A percentile compares a stretch with the other conserved stretches of the same genome.
Conservation (phyloP, 495 filamentous ascomycete species). For the Geoglossum glabrum region DNA sequence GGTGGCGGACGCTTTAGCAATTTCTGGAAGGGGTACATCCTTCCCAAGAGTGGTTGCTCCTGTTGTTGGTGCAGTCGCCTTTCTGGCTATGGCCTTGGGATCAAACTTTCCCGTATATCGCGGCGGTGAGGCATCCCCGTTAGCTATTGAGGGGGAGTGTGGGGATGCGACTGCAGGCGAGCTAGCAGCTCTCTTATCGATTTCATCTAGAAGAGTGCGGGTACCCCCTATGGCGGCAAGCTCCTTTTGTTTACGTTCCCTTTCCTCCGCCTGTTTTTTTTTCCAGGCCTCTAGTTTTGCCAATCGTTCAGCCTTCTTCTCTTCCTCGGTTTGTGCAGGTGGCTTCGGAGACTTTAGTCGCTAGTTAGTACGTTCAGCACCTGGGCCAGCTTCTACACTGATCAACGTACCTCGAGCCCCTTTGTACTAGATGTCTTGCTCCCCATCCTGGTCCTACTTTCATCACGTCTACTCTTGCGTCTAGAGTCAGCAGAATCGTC, state of each 20-base stretch:
- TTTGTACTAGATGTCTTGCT: slow-evolving; percentile 24
- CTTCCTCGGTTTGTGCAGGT: slow-evolving; percentile 45
- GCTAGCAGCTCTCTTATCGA: slow-evolving; percentile 47
- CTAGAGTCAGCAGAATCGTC: slow-evolving; percentile 62
- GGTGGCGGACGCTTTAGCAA: slow-evolving; percentile 30
- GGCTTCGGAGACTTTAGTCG: slow-evolving; percentile 16
- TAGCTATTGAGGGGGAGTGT: slow-evolving; percentile 24
- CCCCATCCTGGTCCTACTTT: slow-evolving; percentile 33
- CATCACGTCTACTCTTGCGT: slow-evolving; percentile 46
- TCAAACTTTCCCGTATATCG: slow-evolving; percentile 70
- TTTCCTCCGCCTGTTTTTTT: slow-evolving; percentile 62
- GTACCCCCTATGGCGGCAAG: slow-evolving; percentile 37
- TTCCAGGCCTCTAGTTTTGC: slow-evolving; percentile 86
- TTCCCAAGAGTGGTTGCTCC: slow-evolving; percentile 32
- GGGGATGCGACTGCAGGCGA: slow-evolving; percentile 36
- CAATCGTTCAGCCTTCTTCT: slow-evolving; percentile 66
- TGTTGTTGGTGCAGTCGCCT: slow-evolving; percentile 28
- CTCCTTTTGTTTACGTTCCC: slow-evolving; percentile 55
- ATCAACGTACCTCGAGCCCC: slow-evolving; percentile 32
- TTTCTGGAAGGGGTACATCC: slow-evolving; percentile 39
- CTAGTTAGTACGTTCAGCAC: not conserved
- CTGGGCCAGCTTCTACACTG: not conserved
- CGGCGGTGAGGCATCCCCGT: slow-evolving; percentile 27
- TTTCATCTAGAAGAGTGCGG: slow-evolving; percentile 48
- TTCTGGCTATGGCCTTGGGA: slow-evolving; percentile 68